Evolutionary conservation across 495 filamentous ascomycete genomes (phyloP).

Genomic region (Lepidopterella palustris): DNA sequence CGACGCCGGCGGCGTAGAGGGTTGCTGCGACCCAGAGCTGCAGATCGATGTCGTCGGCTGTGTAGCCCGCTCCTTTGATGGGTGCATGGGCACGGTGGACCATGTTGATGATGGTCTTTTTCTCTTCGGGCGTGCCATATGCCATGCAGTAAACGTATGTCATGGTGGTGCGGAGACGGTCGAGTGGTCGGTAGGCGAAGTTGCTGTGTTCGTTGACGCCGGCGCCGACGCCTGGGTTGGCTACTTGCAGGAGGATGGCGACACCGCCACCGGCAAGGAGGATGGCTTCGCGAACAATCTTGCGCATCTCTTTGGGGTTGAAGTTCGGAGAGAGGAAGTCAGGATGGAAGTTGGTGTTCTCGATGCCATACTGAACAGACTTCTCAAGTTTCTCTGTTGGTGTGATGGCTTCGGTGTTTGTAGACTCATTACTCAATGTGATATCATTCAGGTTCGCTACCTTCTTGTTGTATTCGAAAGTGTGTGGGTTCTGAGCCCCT

Average conservation of each 20-base stretch:
- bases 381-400: not conserved
- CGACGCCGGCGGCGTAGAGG: conserved; percentile 36
- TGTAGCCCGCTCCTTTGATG: conserved; percentile 34
- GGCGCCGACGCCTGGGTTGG: conserved; percentile 37
- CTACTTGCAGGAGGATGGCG: conserved; percentile 41
- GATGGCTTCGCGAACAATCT: conserved; percentile 38
- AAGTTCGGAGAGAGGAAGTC: conserved; percentile 14
- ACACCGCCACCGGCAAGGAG: conserved; percentile 37
- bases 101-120: conserved; percentile 34
- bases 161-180: conserved; percentile 42
- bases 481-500: not conserved
- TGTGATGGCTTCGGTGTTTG: not conserved
- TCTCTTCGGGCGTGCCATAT: conserved; percentile 37
- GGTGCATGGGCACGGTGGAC: conserved; percentile 36
- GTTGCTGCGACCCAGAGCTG: conserved; percentile 44
- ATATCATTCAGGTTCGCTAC: not conserved
- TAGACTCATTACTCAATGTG: not conserved
- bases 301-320: conserved; percentile 33
- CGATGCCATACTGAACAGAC: not conserved
- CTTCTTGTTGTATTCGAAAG: not conserved
- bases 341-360: not conserved
- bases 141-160: conserved; percentile 43
- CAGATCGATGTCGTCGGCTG: conserved; percentile 35
- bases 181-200: conserved; percentile 38
- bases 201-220: conserved; percentile 34